Base-by-base conservation (phyloP, 352 stramenopile species). In the Phytophthora kernoviae region DNA sequence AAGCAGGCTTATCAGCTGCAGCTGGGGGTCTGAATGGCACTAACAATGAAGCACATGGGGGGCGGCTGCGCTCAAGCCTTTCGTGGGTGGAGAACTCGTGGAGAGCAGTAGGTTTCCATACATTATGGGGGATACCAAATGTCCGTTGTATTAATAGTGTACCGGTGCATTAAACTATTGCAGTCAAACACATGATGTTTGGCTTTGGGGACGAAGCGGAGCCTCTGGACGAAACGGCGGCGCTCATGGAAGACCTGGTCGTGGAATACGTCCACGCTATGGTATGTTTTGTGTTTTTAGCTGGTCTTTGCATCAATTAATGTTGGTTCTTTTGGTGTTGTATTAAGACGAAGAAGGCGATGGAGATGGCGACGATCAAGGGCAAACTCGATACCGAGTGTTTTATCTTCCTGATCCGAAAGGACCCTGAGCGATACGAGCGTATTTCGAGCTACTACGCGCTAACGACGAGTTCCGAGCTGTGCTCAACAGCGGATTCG, bases 131-230 rank as follows among this genome's bases (percentile, higher is more conserved):
- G n/a, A n/a, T 48, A 14, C 32, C 27, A 36, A 43, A 21, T 59
- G 15, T 27, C 2, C 32, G n/a, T n/a, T n/a, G n/a, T n/a, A n/a
- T n/a, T n/a, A n/a, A n/a, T n/a, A n/a, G n/a, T n/a, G n/a, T n/a
- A n/a, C n/a, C 42, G n/a, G 9, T 58, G n/a, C 54, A 30, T 30
- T 30, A 6, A 30, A 30, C 24, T 3, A 30, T 21, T 40, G 17
- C 45, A 96, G 87, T 96, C 63, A 96, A 94, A 46, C 81, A 94
- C 56, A 96, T 96, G 87, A 88, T 96, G 63, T 93, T 94, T 51
- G 87, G 87, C 20, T 96, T 96, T 62, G 87, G 87, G 0, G 87
- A 96, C 43, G 83, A 88, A 43, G 54, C 59, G 2, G 80, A 92
- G 42, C 80, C 87, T 8, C 54, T 91, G 30, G 72, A 80, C n/a